Conservation (phyloP, 73 alveolate species). For the Uronychia setigera region DNA sequence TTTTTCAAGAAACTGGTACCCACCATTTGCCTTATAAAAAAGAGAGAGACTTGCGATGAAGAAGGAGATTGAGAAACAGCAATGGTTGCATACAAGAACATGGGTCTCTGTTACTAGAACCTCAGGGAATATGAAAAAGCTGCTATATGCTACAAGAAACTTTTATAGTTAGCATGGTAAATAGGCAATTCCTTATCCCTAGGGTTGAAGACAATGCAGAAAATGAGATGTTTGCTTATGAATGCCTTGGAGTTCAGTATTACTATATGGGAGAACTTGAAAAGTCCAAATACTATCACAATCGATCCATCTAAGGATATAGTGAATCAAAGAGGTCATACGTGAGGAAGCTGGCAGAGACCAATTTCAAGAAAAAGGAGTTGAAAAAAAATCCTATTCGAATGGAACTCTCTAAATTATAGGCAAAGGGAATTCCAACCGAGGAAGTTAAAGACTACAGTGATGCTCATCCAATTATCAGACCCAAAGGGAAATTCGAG, state of each 20-base stretch:
- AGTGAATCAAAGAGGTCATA: conserved; percentile 42
- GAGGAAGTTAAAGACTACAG: background rate
- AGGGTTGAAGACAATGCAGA: conserved; percentile 7
- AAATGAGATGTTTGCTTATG: conserved; percentile 62
- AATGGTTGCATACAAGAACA: conserved; percentile 19
- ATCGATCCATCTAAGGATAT: conserved; percentile 42
- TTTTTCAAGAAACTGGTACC: background rate
- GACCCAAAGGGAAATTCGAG: background rate
- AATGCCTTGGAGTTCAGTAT: conserved; percentile 35
- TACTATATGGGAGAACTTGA: conserved; percentile 57
- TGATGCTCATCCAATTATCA: background rate
- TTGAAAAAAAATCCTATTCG: background rate
- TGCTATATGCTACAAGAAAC: conserved; percentile 41
- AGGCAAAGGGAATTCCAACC: background rate
- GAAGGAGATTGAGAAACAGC: background rate
- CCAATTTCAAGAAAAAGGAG: conserved; percentile 13
- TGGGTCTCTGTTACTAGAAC: conserved; percentile 15
- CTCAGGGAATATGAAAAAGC: conserved; percentile 58
- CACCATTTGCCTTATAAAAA: background rate
- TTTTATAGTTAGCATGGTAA: conserved; percentile 53
- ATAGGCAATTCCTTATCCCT: background rate
- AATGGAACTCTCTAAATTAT: background rate
- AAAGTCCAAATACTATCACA: conserved; percentile 51
- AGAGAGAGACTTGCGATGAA: background rate
- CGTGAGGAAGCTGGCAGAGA: conserved; percentile 48